Evolutionary conservation across 2,329 filamentous ascomycete genomes (phyloP), one percentile per base, ranked within the genome.

Genomic region (Helicocarpus griseus): DNA sequence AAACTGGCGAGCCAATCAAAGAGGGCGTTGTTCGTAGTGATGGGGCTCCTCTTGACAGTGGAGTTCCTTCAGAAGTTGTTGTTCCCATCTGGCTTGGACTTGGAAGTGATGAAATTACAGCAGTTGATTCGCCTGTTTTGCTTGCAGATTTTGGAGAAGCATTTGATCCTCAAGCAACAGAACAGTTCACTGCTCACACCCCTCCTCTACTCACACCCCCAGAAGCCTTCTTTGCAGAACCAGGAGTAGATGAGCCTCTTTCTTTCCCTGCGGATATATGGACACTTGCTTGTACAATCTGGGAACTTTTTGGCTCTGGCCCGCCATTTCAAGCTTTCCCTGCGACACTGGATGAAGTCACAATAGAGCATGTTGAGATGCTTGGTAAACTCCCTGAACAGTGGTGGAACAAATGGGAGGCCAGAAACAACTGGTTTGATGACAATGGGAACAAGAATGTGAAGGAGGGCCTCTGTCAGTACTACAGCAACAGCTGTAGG

Each of bases 231-330:
- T 57, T 57, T 19, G 49, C 47, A 31, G 53, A 48, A 46, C 39
- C 28, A 14, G n/a, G n/a, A n/a, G n/a, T n/a, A n/a, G 46, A 52
- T 46, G 45, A 56, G 7, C 50, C 65, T 2, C 63, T 69, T 31
- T 62, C 63, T 4, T 65, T 63, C 29, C 22, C 60, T 7, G 63
- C 60, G 2, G 66, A 71, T 50, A 65, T 67, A 11, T 70, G 66
- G 66, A 68, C 63, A n/a, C 59, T 70, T 21, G 61, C 56, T 0
- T 70, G 65, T 48, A 51, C 57, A 1, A 66, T 70, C 17, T 70
- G 62, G 56, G 63, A 60, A 31, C 46, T 70, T 5, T 57, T 70
- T 26, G 60, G 59, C 14, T 49, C 53, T 5, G 50, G 53, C 13
- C 54, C 60, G 4, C 54, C 61, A n/a, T 57, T 63, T 47, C 56